A percentile compares a stretch with the other conserved stretches of the same genome.
Evolutionary conservation across 768 basidiomycete species (phyloP).

Genomic region (Melanogaster broomeanus): DNA sequence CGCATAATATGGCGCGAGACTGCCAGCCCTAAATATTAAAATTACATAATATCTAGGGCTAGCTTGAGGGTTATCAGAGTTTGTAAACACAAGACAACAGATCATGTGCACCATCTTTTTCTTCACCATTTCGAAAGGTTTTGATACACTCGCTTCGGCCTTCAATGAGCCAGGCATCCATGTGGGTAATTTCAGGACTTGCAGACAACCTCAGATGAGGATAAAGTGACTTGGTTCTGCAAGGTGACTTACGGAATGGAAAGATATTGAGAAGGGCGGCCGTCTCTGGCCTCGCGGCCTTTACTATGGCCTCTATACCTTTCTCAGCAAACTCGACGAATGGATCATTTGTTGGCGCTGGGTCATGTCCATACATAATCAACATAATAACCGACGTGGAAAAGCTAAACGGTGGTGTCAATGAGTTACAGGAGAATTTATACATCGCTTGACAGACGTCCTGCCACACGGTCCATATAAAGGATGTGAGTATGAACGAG

Average conservation of each 20-base stretch:
- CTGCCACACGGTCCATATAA: constrained; percentile 24
- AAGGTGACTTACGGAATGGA: constrained; percentile 26
- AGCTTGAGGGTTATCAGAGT: constrained; percentile 10
- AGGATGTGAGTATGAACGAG: constrained; percentile 23
- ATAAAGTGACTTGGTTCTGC: background rate
- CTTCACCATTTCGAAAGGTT: constrained; percentile 25
- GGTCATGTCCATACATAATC: constrained; percentile 28
- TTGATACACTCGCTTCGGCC: constrained; percentile 16
- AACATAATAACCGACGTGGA: constrained; percentile 28
- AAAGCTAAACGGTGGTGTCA: constrained; percentile 16
- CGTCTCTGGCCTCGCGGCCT: constrained; percentile 16
- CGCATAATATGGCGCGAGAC: constrained; percentile 41
- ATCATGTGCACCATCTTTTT: constrained; percentile 19
- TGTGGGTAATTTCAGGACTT: constrained; percentile 24
- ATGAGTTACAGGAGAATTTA: background rate
- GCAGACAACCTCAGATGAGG: background rate
- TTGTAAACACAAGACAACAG: background rate
- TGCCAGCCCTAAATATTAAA: constrained; percentile 48
- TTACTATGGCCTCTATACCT: constrained; percentile 17
- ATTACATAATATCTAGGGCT: too few relatives aligned
- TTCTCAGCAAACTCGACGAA: constrained; percentile 19
- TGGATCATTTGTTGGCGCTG: constrained; percentile 18
- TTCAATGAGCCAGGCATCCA: constrained; percentile 29
- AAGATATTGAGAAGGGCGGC: constrained; percentile 23
- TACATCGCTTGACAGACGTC: constrained; percentile 16